phyloP scores from a whole-genome alignment of 495 filamentous ascomycete genomes.

The Recurvomyces mirabilis region DNA sequence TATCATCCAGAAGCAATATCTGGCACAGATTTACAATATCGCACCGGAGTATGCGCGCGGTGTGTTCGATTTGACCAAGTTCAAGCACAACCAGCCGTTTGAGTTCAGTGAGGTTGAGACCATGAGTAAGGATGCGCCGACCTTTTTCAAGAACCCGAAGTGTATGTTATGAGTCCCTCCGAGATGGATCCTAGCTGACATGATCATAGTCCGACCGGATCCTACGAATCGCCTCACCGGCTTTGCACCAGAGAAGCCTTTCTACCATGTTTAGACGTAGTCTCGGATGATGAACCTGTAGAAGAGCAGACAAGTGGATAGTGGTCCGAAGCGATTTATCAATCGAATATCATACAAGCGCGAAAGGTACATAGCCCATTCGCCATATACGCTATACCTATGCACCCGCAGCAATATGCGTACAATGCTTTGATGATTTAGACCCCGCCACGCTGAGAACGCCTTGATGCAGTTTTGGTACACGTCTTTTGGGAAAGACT shows the following conservation, averaged over 20 bases:
- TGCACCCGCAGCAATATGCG: too few species aligned
- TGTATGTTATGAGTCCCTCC: background rate
- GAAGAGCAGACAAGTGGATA: too few species aligned
- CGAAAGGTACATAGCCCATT: too few species aligned
- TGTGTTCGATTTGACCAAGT: constrained; percentile 37
- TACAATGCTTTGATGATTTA: too few species aligned
- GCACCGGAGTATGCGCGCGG: constrained; percentile 37
- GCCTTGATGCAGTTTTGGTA: too few species aligned
- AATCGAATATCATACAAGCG: too few species aligned
- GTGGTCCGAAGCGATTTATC: too few species aligned
- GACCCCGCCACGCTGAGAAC: too few species aligned
- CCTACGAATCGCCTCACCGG: constrained; percentile 29
- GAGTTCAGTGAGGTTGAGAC: constrained; percentile 31
- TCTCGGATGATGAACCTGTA: too few species aligned
- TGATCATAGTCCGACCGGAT: constrained; percentile 33
- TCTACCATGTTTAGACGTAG: constrained; percentile 24
- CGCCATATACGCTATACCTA: too few species aligned
- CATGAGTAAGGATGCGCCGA: constrained; percentile 31
- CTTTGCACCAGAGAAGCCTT: constrained; percentile 21
- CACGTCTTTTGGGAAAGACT: too few species aligned
- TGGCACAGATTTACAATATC: constrained; percentile 45
- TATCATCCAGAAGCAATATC: constrained; percentile 39
- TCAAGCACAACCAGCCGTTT: constrained; percentile 29
- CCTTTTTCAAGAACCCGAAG: constrained; percentile 33
- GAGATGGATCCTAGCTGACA: background rate